A percentile compares a stretch with the other conserved stretches of the same genome.
These are phyloP conservation scores for Yamadazyma insecticola DNA, from an alignment of 805 yeast species.

Conservation along the genomic window DNA sequence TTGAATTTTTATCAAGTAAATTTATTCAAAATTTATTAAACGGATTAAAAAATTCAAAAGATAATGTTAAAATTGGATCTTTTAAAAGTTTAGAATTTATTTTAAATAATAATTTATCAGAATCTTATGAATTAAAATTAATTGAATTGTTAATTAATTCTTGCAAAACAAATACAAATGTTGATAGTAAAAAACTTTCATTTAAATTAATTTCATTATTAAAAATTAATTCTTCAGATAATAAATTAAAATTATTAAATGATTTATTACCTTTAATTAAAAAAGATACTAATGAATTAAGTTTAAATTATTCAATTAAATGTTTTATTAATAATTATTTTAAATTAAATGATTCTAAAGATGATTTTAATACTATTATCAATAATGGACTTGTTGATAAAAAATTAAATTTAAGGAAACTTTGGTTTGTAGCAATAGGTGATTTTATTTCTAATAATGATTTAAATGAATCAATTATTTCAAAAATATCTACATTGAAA, in stretches of 20 bases:
- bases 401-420: constrained; percentile 55
- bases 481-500: too few relatives aligned
- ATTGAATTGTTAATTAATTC: constrained; percentile 52
- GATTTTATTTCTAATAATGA: constrained; percentile 12
- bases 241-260: constrained; percentile 29
- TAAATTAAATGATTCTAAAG: constrained; percentile 16
- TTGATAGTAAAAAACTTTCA: constrained; percentile 61
- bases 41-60: constrained; percentile 65
- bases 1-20: constrained; percentile 25
- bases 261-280: constrained; percentile 48
- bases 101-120: constrained; percentile 12
- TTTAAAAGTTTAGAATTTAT: constrained; percentile 19
- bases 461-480: constrained; percentile 17
- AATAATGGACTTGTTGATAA: constrained; percentile 63
- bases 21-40: constrained; percentile 21
- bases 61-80: constrained; percentile 51
- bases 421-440: constrained; percentile 62
- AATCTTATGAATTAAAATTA: too few relatives aligned
- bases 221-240: constrained; percentile 20
- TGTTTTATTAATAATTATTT: constrained; percentile 47
- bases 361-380: constrained; percentile 22
- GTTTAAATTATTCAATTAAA: constrained; percentile 45
- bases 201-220: constrained; percentile 38
- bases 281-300: constrained; percentile 74
- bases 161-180: constrained; percentile 52